These are phyloP conservation scores for Clitoria ternatea DNA, from an alignment of 306 rosid species.

Conservation along the genomic window DNA sequence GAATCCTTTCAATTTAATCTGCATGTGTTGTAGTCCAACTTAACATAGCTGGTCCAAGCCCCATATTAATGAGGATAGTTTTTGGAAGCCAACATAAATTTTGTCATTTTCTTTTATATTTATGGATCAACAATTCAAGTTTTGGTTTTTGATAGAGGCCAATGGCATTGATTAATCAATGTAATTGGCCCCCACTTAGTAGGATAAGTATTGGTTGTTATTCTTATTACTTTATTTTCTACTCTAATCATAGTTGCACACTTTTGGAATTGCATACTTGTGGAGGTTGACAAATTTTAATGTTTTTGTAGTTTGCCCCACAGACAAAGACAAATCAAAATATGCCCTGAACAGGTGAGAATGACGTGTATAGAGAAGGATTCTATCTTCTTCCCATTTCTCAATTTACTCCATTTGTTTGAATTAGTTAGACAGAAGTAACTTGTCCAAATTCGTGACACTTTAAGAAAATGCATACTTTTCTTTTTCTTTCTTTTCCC, in stretches of 20 bases:
- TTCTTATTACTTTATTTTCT: neutral
- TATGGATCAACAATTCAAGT: neutral
- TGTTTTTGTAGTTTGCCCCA: slow-evolving; percentile 21
- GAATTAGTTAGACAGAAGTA: neutral
- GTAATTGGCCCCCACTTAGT: slow-evolving; percentile 12
- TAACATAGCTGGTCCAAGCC: neutral
- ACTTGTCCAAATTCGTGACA: neutral
- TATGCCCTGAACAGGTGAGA: slow-evolving; percentile 18
- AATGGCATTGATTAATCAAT: slow-evolving; percentile 3
- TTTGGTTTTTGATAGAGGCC: slow-evolving; percentile 6
- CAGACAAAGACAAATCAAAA: slow-evolving; percentile 31
- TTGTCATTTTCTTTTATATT: neutral
- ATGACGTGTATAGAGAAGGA: slow-evolving; percentile 8
- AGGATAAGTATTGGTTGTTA: slow-evolving; percentile 15
- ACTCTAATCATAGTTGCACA: slow-evolving; percentile 14
- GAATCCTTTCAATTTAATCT: neutral
- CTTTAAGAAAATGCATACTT: neutral
- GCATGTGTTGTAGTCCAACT: neutral
- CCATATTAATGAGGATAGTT: neutral
- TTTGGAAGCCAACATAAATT: neutral
- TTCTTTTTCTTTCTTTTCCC: neutral
- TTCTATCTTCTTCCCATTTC: neutral
- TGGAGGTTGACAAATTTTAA: slow-evolving; percentile 23
- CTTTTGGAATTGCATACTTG: slow-evolving; percentile 16
- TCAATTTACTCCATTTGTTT: neutral